Evolutionary conservation across 2,329 filamentous ascomycete genomes (phyloP), one percentile per base, ranked within the genome.

Genomic region (Microsporum ferrugineum): DNA sequence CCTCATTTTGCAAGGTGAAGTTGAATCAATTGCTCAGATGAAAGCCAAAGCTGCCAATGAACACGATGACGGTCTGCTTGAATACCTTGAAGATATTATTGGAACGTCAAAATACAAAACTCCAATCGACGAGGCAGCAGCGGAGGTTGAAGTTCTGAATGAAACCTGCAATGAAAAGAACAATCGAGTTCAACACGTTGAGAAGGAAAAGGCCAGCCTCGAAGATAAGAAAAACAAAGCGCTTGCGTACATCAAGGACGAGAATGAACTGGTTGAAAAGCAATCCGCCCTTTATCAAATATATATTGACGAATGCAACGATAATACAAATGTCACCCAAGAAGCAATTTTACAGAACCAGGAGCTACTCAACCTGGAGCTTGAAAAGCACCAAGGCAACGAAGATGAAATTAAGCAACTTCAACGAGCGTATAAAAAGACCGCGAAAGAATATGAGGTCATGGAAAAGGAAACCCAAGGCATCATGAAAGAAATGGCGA

Each of bases 21-120:
- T 99, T 62, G 94, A 99, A 73, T 96, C 92, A 0, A 99, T 99
- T 71, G 92, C 94, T 5, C 94, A 97, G 75, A 99, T 99, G 94
- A 99, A 99, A 75, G 82, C 95, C 17, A 99, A 99, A 74, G 94
- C 95, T 2, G 86, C 83, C 47, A 92, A 89, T 68, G 94, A 99
- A 72, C 92, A 97, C 70, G 94, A 99, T 63, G 94, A 99, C 69
- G 94, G 94, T 10, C 82, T 99, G 2, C 80, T 99, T 17, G 94
- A 99, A 73, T 99, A 99, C 66, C 83, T 99, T 0, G 94, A 99
- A 73, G 94, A 99, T 70, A 99, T 99, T 64, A 97, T 99, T 68
- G 94, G 95, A 64, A 99, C 94, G 0, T 97, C 94, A 4, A 96
- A 96, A 72, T 99, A 99, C 78, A 99, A 99, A 77, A 84, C 88